Evolutionary conservation across 345 rosid species (phyloP).

Genomic region (Melaleuca quinquenervia): DNA sequence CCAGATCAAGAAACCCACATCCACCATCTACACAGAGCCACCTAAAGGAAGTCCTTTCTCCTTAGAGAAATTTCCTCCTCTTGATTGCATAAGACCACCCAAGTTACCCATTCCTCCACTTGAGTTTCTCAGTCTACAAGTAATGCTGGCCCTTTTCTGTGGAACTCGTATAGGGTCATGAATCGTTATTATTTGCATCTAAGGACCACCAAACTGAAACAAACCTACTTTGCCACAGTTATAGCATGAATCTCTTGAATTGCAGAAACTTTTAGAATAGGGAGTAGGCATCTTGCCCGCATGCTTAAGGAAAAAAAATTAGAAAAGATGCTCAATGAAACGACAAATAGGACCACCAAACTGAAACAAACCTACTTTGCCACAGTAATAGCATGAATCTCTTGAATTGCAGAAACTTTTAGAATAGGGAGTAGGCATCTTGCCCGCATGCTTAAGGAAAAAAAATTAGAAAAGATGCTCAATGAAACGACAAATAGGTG

Average conservation of each 20-base stretch:
- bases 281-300: background rate
- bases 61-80: background rate
- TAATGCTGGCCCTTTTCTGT: background rate
- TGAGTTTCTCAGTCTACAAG: background rate
- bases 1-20: background rate
- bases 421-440: background rate
- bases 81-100: background rate
- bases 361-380: too few relatives aligned
- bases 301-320: background rate
- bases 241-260: background rate
- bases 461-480: background rate
- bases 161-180: background rate
- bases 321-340: background rate
- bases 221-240: background rate
- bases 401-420: background rate
- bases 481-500: background rate
- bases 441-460: background rate
- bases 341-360: background rate
- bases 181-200: background rate
- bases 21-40: background rate
- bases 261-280: background rate
- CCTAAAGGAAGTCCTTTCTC: background rate
- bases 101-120: background rate
- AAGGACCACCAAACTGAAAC: background rate
- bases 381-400: background rate